Evolutionary conservation across 345 rosid genomes (phyloP).

Genomic region (Lepidium didymum): DNA sequence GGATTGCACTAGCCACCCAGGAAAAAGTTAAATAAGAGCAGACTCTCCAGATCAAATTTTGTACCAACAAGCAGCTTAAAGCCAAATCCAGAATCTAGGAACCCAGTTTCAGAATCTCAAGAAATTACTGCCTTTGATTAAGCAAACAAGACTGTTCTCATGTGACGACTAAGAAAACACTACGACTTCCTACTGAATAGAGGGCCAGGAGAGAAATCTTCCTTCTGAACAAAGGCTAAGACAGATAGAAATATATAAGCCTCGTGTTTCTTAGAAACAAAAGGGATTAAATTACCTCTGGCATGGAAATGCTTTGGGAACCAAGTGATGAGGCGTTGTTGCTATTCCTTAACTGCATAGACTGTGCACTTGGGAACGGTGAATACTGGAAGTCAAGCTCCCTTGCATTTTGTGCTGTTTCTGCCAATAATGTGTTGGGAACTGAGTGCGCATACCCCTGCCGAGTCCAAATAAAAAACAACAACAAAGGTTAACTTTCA

Average conservation of each 20-base stretch:
- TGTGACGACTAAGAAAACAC: background rate
- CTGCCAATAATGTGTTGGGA: constrained; percentile 64
- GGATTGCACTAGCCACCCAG: background rate
- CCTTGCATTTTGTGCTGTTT: constrained; percentile 64
- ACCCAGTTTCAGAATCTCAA: background rate
- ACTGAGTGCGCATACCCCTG: constrained; percentile 68
- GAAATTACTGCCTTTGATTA: background rate
- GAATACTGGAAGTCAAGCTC: constrained; percentile 81
- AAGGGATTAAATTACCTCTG: constrained; percentile 52
- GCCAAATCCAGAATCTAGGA: background rate
- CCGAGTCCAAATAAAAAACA: constrained; percentile 28
- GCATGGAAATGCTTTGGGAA: constrained; percentile 62
- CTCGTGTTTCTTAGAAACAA: background rate
- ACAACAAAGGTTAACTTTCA: background rate
- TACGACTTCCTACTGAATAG: background rate
- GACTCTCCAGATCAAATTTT: background rate
- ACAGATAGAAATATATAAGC: background rate
- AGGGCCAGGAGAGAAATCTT: background rate
- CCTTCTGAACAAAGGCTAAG: no score
- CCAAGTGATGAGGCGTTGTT: constrained; percentile 58
- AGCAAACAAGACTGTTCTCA: background rate
- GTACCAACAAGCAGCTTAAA: background rate
- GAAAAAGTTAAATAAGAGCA: background rate
- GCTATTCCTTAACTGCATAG: constrained; percentile 58
- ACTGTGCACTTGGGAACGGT: constrained; percentile 63